Base-by-base conservation (phyloP, 176 grass and related monocot species). In the Coix lacrymajobi region DNA sequence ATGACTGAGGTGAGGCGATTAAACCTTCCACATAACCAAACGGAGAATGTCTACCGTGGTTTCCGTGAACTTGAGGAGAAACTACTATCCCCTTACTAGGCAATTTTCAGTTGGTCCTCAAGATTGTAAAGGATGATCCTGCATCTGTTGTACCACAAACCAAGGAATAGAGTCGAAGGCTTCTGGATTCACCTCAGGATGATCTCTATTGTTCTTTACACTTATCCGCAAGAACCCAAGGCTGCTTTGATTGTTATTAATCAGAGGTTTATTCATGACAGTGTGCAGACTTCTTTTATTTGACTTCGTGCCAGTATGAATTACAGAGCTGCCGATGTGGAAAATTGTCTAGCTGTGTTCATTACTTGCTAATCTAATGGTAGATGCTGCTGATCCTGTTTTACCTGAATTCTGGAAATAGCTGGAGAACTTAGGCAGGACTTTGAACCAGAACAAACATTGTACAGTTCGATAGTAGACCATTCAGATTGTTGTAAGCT, bases 21-120 rank as follows among this genome's bases (percentile, higher is more conserved):
- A 67, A 86, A 84, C 51, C 96, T 99, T 75, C 89, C 93, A 25
- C 93, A 99, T 26, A 90, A 39, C 67, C 96, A 93, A 87, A 99
- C 82, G 25, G 93, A 96, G 57, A 78, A 73, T 75, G 89, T 96
- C 16, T 99, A 91, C 37, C 85, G 71, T 49, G 93, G 96, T 75
- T 96, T 99, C 68, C 85, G 77, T 62, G 96, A 99, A 49, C 89
- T 96, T 20, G 96, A 99, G 69, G 91, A 99, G 77, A 87, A 87
- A 84, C 56, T 99, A 40, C 60, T 92, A 34, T 83, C 84, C 51
- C 80, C 88, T 14, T 95, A 85, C 39, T 87, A 93, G 61, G 17
- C 39, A 74, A 71, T 40, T 71, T 78, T 17, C 25, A 32, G 60
- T 61, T 69, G 43, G 5, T 44, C 41, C 57, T 69, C 2, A 19